Evolutionary conservation across 306 rosid genomes (phyloP), one percentile per base, ranked within the genome.

Genomic region (Vigna hirtella): DNA sequence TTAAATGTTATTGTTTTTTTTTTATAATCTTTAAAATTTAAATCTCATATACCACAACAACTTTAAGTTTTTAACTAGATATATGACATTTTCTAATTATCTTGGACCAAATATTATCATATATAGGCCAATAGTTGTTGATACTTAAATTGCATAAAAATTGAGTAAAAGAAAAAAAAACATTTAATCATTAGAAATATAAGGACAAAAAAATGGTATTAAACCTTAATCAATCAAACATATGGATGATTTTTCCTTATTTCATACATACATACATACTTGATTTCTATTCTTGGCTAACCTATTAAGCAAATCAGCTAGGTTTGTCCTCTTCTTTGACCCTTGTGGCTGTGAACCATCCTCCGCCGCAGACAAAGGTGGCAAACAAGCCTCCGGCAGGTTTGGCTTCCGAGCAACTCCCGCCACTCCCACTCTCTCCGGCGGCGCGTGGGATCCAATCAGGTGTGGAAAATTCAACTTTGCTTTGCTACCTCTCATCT

Each of bases 381-480:
- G 50, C 5, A 17, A 9, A 64, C 30, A 38, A 64, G 30, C 5
- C 48, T 82, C 73, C 49, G 20, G 66, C 0, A 0, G 26, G 1
- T 56, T 15, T 0, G 66, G 63, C 77, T 76, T 79, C 0, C n/a
- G 24, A 4, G 68, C 8, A 0, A n/a, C 38, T 0, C 2, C 16
- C 5, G 5, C 65, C 3, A 77, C 79, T 9, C 79, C 38, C 18
- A 16, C 79, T 11, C 68, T 70, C 36, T 80, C 81, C 0, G 59
- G 70, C 14, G 26, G 64, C 30, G 74, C 6, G 9, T 58, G 63
- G 1, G 80, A 74, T 3, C 77, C 79, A 28, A 86, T 78, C 11
- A 89, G 69, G 71, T 85, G 91, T 0, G 89, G 87, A 48, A 84
- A 88, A 67, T 88, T 88, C 14, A 88, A 85, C 81, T 88, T 88